These are phyloP conservation scores for Macrolepiota dolichaula DNA, from an alignment of 768 basidiomycete species.

Conservation along the genomic window DNA sequence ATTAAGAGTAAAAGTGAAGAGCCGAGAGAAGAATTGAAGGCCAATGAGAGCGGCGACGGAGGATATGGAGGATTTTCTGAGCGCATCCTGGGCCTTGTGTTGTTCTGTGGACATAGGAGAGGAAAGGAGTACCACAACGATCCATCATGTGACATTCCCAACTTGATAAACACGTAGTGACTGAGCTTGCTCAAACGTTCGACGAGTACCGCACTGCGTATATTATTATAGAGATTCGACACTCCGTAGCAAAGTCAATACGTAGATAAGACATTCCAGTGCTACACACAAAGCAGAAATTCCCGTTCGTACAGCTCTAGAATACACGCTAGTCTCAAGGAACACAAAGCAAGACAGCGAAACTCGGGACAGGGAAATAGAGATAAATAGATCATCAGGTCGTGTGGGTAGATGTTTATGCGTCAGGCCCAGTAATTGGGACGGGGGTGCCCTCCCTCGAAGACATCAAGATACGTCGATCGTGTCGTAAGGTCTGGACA, in stretches of 20 bases:
- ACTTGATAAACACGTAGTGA: too few relatives aligned
- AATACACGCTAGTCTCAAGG: constrained; percentile 11
- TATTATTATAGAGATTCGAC: neutral
- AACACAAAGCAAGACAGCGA: constrained; percentile 14
- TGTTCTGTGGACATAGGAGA: too few relatives aligned
- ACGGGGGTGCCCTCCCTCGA: neutral
- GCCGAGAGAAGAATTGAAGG: constrained; percentile 80
- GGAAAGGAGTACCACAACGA: too few relatives aligned
- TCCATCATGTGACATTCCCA: too few relatives aligned
- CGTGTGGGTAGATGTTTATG: neutral
- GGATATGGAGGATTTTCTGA: constrained; percentile 34
- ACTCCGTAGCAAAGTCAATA: neutral
- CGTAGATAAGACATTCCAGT: neutral
- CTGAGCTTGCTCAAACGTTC: too few relatives aligned
- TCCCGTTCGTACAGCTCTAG: constrained; percentile 4
- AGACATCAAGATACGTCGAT: constrained; percentile 17
- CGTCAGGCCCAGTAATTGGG: neutral
- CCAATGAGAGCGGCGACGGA: constrained; percentile 69
- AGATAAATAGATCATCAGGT: constrained; percentile 3
- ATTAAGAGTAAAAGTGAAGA: constrained; percentile 87
- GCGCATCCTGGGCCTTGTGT: constrained; percentile 14
- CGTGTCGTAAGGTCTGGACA: constrained; percentile 24
- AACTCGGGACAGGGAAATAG: constrained; percentile 11
- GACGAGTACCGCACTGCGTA: neutral
- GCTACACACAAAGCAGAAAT: neutral